Conservation (phyloP, 371 early-diverging fungal species). For the Ecytonucleospora hepatopenaei region DNA sequence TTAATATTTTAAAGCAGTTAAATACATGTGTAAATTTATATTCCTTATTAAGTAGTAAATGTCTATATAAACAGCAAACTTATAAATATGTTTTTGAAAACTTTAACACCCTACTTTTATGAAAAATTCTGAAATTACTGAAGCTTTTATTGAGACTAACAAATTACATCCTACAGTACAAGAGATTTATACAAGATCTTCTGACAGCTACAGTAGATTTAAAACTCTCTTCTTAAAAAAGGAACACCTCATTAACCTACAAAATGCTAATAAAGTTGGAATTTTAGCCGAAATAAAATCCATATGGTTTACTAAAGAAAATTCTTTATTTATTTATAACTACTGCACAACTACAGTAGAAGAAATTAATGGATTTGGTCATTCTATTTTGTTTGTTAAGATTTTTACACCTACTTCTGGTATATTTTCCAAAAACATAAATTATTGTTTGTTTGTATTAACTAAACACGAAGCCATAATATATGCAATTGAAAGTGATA, state of each 20-base stretch:
- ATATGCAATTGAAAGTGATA: slow-evolving; percentile 38
- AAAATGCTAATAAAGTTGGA: slow-evolving; percentile 5
- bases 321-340: slow-evolving; percentile 29
- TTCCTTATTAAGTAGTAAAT: no score
- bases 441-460: slow-evolving; percentile 27
- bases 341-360: slow-evolving; percentile 27
- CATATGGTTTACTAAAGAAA: slow-evolving; percentile 30
- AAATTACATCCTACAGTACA: slow-evolving; percentile 4
- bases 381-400: slow-evolving; percentile 15
- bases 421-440: slow-evolving; percentile 37
- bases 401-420: slow-evolving; percentile 28
- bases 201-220: slow-evolving; percentile 23
- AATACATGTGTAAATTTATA: no score
- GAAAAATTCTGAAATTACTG: slow-evolving; percentile 24
- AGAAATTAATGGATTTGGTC: slow-evolving; percentile 15
- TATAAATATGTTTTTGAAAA: no score
- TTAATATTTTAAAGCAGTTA: no score
- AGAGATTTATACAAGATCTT: slow-evolving; percentile 24
- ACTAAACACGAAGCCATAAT: slow-evolving; percentile 42
- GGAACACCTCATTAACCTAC: slow-evolving; percentile 10
- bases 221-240: slow-evolving; percentile 26
- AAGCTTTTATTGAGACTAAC: slow-evolving; percentile 32
- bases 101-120: no score
- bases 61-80: no score
- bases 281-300: slow-evolving; percentile 29